phyloP scores from a whole-genome alignment of 805 yeast species.

The Candida taoyuanica region DNA sequence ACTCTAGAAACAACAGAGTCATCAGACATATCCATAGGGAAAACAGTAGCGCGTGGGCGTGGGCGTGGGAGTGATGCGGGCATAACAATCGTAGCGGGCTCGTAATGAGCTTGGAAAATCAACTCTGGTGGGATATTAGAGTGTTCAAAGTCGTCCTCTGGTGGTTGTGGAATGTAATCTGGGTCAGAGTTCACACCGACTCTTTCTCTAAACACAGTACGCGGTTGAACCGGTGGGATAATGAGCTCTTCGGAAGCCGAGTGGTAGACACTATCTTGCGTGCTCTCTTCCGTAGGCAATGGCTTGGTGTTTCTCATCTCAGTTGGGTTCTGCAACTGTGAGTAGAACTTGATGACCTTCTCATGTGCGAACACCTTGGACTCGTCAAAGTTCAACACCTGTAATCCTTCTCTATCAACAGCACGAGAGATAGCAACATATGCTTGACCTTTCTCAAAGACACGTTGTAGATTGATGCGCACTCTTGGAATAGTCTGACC shows the following conservation, averaged over 20 bases:
- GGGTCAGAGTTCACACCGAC: no score
- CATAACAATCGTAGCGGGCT: background rate
- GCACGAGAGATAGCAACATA: constrained; percentile 96
- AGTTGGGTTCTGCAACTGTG: constrained; percentile 2
- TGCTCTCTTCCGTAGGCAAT: no score
- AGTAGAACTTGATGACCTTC: constrained; percentile 68
- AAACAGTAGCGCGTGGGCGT: background rate
- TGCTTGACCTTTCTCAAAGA: constrained; percentile 92
- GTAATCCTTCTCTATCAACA: constrained; percentile 74
- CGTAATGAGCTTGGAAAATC: background rate
- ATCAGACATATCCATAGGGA: constrained; percentile 1
- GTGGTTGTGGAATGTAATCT: no score
- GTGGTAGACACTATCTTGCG: no score
- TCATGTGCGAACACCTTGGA: constrained; percentile 63
- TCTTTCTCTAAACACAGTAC: no score
- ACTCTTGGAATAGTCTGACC: constrained; percentile 83
- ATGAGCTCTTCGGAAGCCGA: no score
- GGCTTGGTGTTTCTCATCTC: constrained; percentile 26
- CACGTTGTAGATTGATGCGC: constrained; percentile 66
- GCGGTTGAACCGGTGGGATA: no score
- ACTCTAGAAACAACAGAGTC: constrained; percentile 6
- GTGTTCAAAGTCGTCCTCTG: no score
- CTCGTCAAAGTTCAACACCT: constrained; percentile 67
- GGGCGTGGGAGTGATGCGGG: background rate
- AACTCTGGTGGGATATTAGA: background rate